Conservation (phyloP, 2,329 filamentous ascomycete genomes). For the Plectosphaerella sp. region DNA sequence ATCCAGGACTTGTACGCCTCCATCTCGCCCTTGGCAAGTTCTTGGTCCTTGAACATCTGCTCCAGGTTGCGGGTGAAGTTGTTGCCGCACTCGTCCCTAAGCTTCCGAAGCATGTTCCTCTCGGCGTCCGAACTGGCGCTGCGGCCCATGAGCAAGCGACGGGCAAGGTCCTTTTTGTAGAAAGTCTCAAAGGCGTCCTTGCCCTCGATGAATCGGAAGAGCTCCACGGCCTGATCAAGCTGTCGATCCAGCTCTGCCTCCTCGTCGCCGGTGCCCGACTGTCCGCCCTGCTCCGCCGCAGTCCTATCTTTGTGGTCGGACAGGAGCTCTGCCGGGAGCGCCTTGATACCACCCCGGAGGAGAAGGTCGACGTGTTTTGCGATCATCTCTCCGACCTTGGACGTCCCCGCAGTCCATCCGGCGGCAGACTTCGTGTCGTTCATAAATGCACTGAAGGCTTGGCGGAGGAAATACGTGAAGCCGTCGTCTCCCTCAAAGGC, state of each 20-base stretch:
- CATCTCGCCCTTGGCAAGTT: constrained; percentile 91
- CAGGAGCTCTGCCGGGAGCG: constrained; percentile 65
- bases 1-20: constrained; percentile 71
- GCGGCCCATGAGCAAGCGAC: constrained; percentile 82
- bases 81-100: constrained; percentile 90
- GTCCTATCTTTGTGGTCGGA: constrained; percentile 56
- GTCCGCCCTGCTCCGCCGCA: constrained; percentile 55
- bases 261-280: constrained; percentile 73
- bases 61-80: constrained; percentile 96
- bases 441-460: constrained; percentile 86
- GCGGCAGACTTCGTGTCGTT: constrained; percentile 75
- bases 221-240: constrained; percentile 84
- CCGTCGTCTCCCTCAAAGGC: constrained; percentile 75
- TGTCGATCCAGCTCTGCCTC: constrained; percentile 89
- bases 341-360: constrained; percentile 81
- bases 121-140: constrained; percentile 95
- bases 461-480: constrained; percentile 73
- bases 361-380: constrained; percentile 94
- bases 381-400: constrained; percentile 97
- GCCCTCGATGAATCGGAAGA: constrained; percentile 95
- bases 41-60: constrained; percentile 99
- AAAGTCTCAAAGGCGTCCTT: constrained; percentile 98
- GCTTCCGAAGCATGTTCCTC: constrained; percentile 85
- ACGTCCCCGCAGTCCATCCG: constrained; percentile 76
- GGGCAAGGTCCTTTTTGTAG: constrained; percentile 95